Percentiles rank a stretch among this genome's conserved stretches.
Evolutionary conservation across 1,284 basidiomycete species (phyloP).

Genomic region (Naganishia albida): DNA sequence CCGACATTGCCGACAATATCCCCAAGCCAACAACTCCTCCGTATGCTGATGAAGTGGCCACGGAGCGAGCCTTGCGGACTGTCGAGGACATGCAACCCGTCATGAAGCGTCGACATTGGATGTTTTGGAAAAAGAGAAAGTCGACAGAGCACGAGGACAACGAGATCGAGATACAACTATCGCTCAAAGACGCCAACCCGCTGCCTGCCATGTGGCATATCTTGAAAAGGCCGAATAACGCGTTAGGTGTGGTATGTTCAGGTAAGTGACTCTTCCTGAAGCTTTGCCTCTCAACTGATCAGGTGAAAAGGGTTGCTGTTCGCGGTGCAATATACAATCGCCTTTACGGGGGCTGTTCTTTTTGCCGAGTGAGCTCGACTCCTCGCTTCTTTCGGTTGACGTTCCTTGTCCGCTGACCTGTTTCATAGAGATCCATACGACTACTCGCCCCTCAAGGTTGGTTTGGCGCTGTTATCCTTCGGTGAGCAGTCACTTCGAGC

Average conservation of each 20-base stretch:
- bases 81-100: conserved; percentile 16
- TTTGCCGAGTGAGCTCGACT: conserved; percentile 40
- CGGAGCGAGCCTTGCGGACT: conserved; percentile 26
- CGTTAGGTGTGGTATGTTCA: conserved; percentile 67
- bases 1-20: background rate
- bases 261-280: conserved; percentile 54
- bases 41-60: background rate
- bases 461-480: conserved; percentile 71
- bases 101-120: conserved; percentile 16
- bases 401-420: background rate
- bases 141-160: conserved; percentile 28
- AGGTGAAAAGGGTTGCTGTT: conserved; percentile 62
- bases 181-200: conserved; percentile 72
- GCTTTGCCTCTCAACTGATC: background rate
- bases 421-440: conserved; percentile 60
- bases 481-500: conserved; percentile 53
- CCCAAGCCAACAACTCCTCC: background rate
- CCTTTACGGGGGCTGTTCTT: conserved; percentile 72
- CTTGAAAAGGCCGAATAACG: conserved; percentile 66
- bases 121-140: conserved; percentile 14
- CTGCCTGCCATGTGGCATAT: conserved; percentile 64
- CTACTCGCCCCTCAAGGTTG: conserved; percentile 70
- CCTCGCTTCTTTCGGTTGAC: background rate
- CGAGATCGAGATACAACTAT: conserved; percentile 59
- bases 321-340: conserved; percentile 66